These are phyloP conservation scores for Cladophialophora carrionii DNA, from an alignment of 2,329 filamentous ascomycete species.

Conservation along the genomic window DNA sequence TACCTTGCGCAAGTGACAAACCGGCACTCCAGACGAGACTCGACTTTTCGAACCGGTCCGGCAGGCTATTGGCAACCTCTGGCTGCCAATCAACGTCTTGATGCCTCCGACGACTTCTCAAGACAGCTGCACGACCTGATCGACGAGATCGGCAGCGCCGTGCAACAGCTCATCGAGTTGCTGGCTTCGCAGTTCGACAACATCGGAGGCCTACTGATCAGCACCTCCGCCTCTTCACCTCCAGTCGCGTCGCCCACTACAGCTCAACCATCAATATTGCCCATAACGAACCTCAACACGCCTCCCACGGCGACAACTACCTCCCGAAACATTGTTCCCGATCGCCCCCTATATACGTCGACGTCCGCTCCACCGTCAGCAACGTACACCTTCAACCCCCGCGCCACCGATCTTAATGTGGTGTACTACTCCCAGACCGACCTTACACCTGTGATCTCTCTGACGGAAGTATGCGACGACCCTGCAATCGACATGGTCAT, in stretches of 20 bases:
- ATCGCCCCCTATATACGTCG: not conserved
- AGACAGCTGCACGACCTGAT: slow-evolving; percentile 19
- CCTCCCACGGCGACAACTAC: slow-evolving; percentile 1
- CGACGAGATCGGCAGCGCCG: slow-evolving; percentile 14
- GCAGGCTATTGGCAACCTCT: slow-evolving; percentile 24
- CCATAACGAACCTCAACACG: slow-evolving; percentile 18
- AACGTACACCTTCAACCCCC: slow-evolving; percentile 28
- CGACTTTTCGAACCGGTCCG: slow-evolving; percentile 5
- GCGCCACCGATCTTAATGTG: slow-evolving; percentile 30
- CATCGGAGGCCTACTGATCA: slow-evolving; percentile 12
- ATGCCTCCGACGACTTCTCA: slow-evolving; percentile 16
- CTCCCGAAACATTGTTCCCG: not conserved
- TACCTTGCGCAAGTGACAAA: slow-evolving; percentile 10
- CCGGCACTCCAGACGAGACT: slow-evolving; percentile 6
- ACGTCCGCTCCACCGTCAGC: not conserved
- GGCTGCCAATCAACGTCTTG: slow-evolving; percentile 8
- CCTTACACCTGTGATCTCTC: slow-evolving; percentile 32
- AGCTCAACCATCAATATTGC: slow-evolving; percentile 14
- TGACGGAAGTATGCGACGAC: slow-evolving; percentile 39
- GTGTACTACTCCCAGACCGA: slow-evolving; percentile 41
- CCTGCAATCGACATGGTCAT: slow-evolving; percentile 41
- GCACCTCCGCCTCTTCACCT: not conserved
- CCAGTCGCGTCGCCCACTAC: not conserved
- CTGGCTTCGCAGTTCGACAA: slow-evolving; percentile 20
- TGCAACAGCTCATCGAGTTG: slow-evolving; percentile 23